Evolutionary conservation across 345 rosid species (phyloP).

Genomic region (Reutealis trisperma): DNA sequence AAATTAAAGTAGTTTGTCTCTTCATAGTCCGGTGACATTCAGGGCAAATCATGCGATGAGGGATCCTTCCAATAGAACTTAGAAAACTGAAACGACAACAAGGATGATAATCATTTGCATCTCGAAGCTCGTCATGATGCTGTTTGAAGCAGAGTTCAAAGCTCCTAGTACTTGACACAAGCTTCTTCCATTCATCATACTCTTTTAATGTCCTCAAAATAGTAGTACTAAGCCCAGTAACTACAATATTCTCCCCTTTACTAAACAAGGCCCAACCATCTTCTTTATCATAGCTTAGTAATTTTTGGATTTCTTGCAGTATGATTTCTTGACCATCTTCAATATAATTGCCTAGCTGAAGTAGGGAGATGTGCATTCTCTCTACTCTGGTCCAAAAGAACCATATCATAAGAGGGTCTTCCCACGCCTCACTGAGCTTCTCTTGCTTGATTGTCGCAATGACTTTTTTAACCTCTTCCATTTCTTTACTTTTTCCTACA

Average conservation of each 20-base stretch:
- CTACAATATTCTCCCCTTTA: constrained; percentile 53
- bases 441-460: constrained; percentile 37
- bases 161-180: too few species aligned
- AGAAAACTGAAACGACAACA: constrained; percentile 81
- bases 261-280: constrained; percentile 84
- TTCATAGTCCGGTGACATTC: constrained; percentile 74
- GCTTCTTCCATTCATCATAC: constrained; percentile 64
- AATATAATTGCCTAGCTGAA: constrained; percentile 59
- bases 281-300: constrained; percentile 70
- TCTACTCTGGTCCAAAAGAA: constrained; percentile 88
- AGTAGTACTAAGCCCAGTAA: constrained; percentile 55
- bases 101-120: constrained; percentile 45
- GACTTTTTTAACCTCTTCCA: constrained; percentile 53
- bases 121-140: too few species aligned
- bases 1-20: constrained; percentile 57
- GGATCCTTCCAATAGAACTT: constrained; percentile 53
- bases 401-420: constrained; percentile 67
- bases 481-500: constrained; percentile 65
- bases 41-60: constrained; percentile 68
- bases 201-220: constrained; percentile 47
- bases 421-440: constrained; percentile 54
- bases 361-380: constrained; percentile 80
- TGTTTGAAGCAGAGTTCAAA: too few species aligned
- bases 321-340: constrained; percentile 43
- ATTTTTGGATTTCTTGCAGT: constrained; percentile 76